Base-by-base conservation (phyloP, 805 yeast genomes). In the Sugiyamaella chiloensis region DNA sequence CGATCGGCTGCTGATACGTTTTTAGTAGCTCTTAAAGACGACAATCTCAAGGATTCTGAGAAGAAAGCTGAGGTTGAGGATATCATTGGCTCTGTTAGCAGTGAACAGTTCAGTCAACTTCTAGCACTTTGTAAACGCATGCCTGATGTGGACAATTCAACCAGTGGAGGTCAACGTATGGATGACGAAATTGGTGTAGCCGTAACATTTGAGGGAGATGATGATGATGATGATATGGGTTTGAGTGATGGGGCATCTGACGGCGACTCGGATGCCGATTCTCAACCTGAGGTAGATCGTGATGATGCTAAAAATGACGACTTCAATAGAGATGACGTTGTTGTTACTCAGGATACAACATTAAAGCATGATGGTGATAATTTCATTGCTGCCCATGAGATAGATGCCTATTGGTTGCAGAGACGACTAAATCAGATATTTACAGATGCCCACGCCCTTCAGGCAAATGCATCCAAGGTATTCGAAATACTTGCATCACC, bases 1-100 rank as follows among this genome's bases (percentile, higher is more conserved):
- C 61, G 80, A 17, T 83, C 93, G 2, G 86, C 89, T 3, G 45
- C 52, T 1, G 93, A 86, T 60, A 69, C 82, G 2, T 60, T 82
- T 0, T 56, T 87, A 32, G 83, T 77, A 52, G 64, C 75, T 1
- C 57, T 85, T 50, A 80, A 77, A 55, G 70, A 72, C 43, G 80
- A 72, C 1, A 68, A 64, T 1, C 48, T 65, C 0, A 63, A 71
- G 1, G 80, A 77, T 16, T 53, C 57, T 2, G 67, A 66, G 5
- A 76, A 76, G 52, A 78, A 78, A 41, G 59, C 63, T n/a, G 75
- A 73, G 40, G 59, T 85, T 2, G 79, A 79, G 45, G 72, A 69
- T 3, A 69, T 81, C 1, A 58, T 88, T 51, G 78, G 65, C 7
- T 55, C 57, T 17, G 46, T 83, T 1, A 48, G 67, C 2, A 76